Percentiles rank a stretch among this genome's conserved stretches.
These are phyloP conservation scores for Lyophyllum shimeji DNA, from an alignment of 768 basidiomycete species.

Conservation along the genomic window DNA sequence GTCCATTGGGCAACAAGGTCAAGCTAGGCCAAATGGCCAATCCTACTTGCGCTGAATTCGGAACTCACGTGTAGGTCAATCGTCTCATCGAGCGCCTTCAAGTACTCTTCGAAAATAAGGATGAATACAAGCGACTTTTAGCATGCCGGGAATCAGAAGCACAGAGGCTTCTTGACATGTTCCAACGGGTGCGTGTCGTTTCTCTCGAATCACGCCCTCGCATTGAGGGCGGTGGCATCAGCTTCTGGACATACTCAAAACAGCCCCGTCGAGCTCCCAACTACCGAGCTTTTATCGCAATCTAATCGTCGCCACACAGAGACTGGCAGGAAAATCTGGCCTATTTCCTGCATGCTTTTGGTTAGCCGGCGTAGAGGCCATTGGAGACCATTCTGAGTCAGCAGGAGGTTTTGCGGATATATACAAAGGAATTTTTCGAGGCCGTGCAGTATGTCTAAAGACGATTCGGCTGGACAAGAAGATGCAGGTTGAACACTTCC, in stretches of 20 bases:
- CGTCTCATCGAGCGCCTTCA: neutral
- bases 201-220: too few relatives aligned
- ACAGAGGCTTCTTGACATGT: too few relatives aligned
- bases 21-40: too few relatives aligned
- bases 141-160: too few relatives aligned
- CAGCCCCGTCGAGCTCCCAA: neutral
- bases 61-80: too few relatives aligned
- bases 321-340: neutral
- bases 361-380: neutral
- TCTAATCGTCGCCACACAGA: neutral
- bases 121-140: too few relatives aligned
- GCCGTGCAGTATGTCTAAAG: conserved; percentile 5
- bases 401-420: conserved; percentile 7
- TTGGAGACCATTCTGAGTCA: neutral
- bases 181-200: too few relatives aligned
- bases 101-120: neutral
- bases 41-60: too few relatives aligned
- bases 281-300: neutral
- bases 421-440: neutral
- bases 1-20: too few relatives aligned
- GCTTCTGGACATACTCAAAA: neutral
- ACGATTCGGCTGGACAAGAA: neutral
- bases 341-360: neutral
- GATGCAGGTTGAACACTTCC: neutral
- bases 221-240: too few relatives aligned